Evolutionary conservation across 768 basidiomycete genomes (phyloP).

Genomic region (Hypholoma fasciculare): DNA sequence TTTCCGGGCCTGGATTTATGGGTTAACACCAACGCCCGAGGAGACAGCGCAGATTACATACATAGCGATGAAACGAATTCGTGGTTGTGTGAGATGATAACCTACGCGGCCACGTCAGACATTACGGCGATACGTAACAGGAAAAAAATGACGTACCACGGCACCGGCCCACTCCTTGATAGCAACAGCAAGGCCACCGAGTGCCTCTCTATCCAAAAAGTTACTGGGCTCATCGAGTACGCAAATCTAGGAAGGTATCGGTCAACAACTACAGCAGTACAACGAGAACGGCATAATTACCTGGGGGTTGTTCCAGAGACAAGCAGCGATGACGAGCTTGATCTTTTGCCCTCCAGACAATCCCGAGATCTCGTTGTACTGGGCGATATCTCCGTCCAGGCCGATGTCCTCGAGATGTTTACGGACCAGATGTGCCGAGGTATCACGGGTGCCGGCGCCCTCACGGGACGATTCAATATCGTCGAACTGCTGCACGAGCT

Average conservation of each 20-base stretch:
- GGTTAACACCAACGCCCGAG: slow-evolving; percentile 5
- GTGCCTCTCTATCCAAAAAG: slow-evolving; percentile 94
- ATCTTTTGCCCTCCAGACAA: slow-evolving; percentile 98
- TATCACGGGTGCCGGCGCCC: slow-evolving; percentile 91
- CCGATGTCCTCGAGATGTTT: slow-evolving; percentile 96
- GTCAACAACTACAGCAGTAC: not conserved
- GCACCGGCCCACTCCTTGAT: slow-evolving; percentile 95
- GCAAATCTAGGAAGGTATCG: slow-evolving; percentile 48
- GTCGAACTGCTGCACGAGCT: slow-evolving; percentile 92
- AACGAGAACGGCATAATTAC: slow-evolving; percentile 34
- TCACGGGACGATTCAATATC: slow-evolving; percentile 95
- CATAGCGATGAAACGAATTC: slow-evolving; percentile 85
- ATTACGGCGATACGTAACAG: slow-evolving; percentile 9
- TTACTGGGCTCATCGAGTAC: slow-evolving; percentile 92
- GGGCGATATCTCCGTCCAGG: slow-evolving; percentile 95
- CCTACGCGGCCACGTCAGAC: slow-evolving; percentile 39
- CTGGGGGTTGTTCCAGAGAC: slow-evolving; percentile 96
- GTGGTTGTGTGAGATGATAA: slow-evolving; percentile 95
- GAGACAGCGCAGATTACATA: slow-evolving; percentile 37
- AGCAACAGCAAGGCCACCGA: slow-evolving; percentile 92
- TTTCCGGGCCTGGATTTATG: slow-evolving; percentile 69
- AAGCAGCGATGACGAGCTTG: slow-evolving; percentile 92
- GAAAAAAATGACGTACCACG: slow-evolving; percentile 53
- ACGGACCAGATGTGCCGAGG: slow-evolving; percentile 74
- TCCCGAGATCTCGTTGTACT: slow-evolving; percentile 96